Conservation (phyloP, 208 protist genomes). For the Hexamita inflata region DNA sequence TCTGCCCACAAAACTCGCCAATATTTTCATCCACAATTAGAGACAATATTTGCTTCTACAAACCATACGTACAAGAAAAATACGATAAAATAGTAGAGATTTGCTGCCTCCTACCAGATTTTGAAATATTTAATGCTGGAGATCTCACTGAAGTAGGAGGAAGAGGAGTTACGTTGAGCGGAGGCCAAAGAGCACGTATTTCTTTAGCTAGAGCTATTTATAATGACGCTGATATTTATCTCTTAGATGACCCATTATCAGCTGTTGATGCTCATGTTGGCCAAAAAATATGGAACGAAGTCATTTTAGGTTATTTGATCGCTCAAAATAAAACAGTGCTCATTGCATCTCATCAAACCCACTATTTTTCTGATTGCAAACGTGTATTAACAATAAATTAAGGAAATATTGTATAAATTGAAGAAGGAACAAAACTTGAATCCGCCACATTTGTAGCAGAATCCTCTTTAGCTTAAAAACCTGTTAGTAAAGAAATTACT, state of each 20-base stretch:
- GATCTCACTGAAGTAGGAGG: slow-evolving; percentile 57
- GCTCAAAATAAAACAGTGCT: slow-evolving; percentile 42
- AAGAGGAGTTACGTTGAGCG: slow-evolving; percentile 60
- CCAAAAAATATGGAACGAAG: slow-evolving; percentile 49
- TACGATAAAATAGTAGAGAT: slow-evolving; percentile 33
- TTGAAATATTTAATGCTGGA: slow-evolving; percentile 29
- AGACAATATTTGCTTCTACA: slow-evolving; percentile 47
- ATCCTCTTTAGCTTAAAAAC: too few relatives aligned
- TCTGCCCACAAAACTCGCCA: not conserved
- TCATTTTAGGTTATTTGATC: slow-evolving; percentile 56
- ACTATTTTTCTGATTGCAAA: slow-evolving; percentile 8
- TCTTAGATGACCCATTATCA: slow-evolving; percentile 45
- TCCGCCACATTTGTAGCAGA: too few relatives aligned
- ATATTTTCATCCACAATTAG: slow-evolving; percentile 1
- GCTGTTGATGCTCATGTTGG: slow-evolving; percentile 45
- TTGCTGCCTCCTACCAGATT: slow-evolving; percentile 41
- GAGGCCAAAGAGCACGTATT: slow-evolving; percentile 60
- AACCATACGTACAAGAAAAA: slow-evolving; percentile 31
- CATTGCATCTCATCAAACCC: slow-evolving; percentile 48
- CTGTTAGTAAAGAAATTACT: too few relatives aligned
- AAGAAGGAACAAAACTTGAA: too few relatives aligned
- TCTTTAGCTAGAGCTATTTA: slow-evolving; percentile 58
- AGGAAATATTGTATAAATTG: not conserved
- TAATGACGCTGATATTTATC: not conserved
- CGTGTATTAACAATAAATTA: not conserved